These are phyloP conservation scores for Hibiscus tridactylites DNA, from an alignment of 345 rosid species.

Conservation along the genomic window DNA sequence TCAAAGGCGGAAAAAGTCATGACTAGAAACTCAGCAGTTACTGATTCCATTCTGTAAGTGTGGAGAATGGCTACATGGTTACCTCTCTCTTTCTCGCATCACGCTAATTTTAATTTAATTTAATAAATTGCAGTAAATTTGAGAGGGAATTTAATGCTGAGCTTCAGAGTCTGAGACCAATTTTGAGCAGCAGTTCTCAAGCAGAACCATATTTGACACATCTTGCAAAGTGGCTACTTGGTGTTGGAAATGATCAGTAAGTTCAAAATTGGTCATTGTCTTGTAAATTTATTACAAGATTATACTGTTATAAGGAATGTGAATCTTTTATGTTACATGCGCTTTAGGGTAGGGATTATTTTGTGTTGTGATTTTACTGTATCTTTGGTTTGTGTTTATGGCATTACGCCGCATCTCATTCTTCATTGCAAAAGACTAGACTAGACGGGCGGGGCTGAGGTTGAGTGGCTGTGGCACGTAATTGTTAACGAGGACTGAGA, in stretches of 20 bases:
- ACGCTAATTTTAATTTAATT: background rate
- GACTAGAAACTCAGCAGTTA: constrained; percentile 44
- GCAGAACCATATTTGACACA: constrained; percentile 93
- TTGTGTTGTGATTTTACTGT: background rate
- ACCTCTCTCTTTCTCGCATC: background rate
- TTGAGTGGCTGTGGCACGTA: background rate
- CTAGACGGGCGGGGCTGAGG: background rate
- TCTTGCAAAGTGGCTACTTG: constrained; percentile 92
- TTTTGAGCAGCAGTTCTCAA: constrained; percentile 71
- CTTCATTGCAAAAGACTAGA: background rate
- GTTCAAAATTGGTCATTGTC: background rate
- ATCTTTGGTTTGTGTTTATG: background rate
- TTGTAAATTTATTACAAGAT: background rate
- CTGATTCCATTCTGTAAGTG: constrained; percentile 80
- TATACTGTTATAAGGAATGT: background rate
- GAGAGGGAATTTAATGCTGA: constrained; percentile 80
- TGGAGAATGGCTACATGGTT: background rate
- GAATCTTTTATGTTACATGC: background rate
- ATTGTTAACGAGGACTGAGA: background rate
- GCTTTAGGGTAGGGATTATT: background rate
- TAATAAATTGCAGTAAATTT: constrained; percentile 50
- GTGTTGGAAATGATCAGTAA: constrained; percentile 48
- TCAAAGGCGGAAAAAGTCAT: constrained; percentile 37
- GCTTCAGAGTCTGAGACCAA: constrained; percentile 78
- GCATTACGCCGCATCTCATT: background rate